Evolutionary conservation across 2,329 filamentous ascomycete species (phyloP).

Genomic region (Fusarium cicatricum): DNA sequence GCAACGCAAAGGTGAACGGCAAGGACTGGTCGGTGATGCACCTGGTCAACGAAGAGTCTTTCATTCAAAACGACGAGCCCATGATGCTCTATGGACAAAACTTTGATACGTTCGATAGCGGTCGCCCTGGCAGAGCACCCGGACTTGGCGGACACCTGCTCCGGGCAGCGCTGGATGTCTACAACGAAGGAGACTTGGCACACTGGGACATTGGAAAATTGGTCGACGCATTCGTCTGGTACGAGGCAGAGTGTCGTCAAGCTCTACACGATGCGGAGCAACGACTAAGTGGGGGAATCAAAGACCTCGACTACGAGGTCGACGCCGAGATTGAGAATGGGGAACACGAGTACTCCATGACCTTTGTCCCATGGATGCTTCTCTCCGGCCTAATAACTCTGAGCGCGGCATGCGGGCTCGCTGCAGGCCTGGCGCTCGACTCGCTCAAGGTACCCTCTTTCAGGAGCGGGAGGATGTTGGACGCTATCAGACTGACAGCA

Average conservation of each 20-base stretch:
- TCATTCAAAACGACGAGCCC: background rate
- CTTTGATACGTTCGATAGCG: background rate
- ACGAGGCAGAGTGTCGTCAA: conserved; percentile 1
- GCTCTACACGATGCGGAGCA: background rate
- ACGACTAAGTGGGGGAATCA: background rate
- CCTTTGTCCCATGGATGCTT: conserved; percentile 29
- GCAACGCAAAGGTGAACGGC: conserved; percentile 12
- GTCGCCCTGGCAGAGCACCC: background rate
- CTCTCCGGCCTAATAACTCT: conserved; percentile 18
- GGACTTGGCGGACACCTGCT: conserved; percentile 19
- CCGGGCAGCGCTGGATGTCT: background rate
- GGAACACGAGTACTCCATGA: conserved; percentile 17
- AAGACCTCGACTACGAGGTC: conserved; percentile 1
- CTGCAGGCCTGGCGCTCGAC: conserved; percentile 14
- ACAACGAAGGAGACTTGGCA: background rate
- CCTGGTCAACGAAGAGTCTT: background rate
- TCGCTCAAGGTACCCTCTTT: conserved; percentile 20
- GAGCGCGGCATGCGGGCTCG: conserved; percentile 14
- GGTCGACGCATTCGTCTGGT: conserved; percentile 25
- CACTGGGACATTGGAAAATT: conserved; percentile 18
- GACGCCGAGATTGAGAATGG: background rate
- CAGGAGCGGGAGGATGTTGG: conserved; percentile 14
- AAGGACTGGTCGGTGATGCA: conserved; percentile 6
- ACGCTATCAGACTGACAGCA: conserved; percentile 23
- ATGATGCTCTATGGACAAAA: background rate